Base-by-base conservation (phyloP, 495 filamentous ascomycete species). In the Mycothermus thermophilus region DNA sequence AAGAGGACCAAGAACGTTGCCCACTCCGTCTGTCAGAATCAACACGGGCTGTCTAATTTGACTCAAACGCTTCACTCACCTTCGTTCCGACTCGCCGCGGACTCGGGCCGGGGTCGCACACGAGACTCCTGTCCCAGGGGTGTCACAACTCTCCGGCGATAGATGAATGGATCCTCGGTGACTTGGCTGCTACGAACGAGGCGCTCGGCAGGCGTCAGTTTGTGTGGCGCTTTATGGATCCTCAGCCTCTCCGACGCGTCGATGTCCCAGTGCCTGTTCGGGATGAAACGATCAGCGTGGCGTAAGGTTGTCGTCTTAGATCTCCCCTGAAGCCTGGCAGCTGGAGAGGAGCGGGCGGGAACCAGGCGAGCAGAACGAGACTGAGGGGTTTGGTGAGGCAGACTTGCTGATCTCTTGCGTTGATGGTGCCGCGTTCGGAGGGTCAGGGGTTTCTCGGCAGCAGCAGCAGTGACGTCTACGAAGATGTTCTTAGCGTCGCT, bases 231-330 rank as follows among this genome's bases (percentile, higher is more conserved):
- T 54, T 82, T 87, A 48, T 65, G 71, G n/a, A 78, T 51, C 39
- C 65, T 75, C 47, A 77, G 86, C 17, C 62, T 67, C 17, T 78
- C 71, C 8, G 56, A 48, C 17, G 63, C 54, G 6, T 61, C 43
- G 26, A 44, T 32, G 4, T 35, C 37, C 5, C 59, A 61, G 13
- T 54, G 51, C 27, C 77, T 69, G 16, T 50, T 49, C 18, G 80
- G 69, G 16, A 87, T 74, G 49, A 84, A 92, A 16, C 83, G 69
- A 49, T 92, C 83, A 5, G 67, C 72, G 21, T 56, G 57, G 4
- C 48, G 44, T 4, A 44, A 18, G 2, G 37, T 50, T 0, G 29
- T 23, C 8, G 33, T 41, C n/a, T 51, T 36, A 47, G 41, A 34
- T 15, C 35, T 26, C 11, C 38, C 36, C 5, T 38, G 46, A 13